phyloP scores from a whole-genome alignment of 495 filamentous ascomycete genomes.

The Xylona heveae region DNA sequence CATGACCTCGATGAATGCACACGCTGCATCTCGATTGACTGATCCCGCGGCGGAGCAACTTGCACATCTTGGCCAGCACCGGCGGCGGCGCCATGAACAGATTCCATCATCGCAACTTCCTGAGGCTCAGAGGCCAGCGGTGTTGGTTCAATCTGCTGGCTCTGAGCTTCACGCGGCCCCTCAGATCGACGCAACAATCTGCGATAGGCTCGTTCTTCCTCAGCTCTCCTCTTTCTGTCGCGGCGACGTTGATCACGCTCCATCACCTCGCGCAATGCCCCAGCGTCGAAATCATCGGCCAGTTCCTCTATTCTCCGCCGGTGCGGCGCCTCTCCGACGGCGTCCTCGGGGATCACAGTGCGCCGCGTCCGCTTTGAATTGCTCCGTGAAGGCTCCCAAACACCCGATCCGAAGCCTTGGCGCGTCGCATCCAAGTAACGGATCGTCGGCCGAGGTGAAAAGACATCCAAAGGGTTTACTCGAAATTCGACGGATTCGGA shows the following conservation, averaged over 20 bases:
- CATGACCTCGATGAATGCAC: slow-evolving; percentile 4
- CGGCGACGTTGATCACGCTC: slow-evolving; percentile 62
- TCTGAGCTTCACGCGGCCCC: slow-evolving; percentile 31
- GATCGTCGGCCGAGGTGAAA: slow-evolving; percentile 62
- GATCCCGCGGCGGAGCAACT: no score
- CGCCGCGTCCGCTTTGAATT: slow-evolving; percentile 20
- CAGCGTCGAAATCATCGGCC: slow-evolving; percentile 61
- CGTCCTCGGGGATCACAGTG: slow-evolving; percentile 36
- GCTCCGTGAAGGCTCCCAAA: slow-evolving; percentile 16
- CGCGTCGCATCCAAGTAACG: slow-evolving; percentile 46
- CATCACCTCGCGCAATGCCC: slow-evolving; percentile 60
- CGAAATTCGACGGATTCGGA: slow-evolving; percentile 54
- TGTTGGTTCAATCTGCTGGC: slow-evolving; percentile 16
- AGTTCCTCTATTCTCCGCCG: slow-evolving; percentile 56
- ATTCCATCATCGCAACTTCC: slow-evolving; percentile 3
- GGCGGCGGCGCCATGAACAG: slow-evolving; percentile 21
- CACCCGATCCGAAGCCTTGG: slow-evolving; percentile 16
- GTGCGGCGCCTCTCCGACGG: slow-evolving; percentile 40
- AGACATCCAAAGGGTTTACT: slow-evolving; percentile 47
- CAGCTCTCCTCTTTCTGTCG: slow-evolving; percentile 48
- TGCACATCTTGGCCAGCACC: no score
- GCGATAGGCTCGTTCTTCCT: slow-evolving; percentile 48
- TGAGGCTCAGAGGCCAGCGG: slow-evolving; percentile 8
- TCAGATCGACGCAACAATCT: slow-evolving; percentile 47
- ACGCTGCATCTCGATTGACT: no score